Percentiles rank a stretch among this genome's conserved stretches.
Conservation (phyloP, 179 eudicot species). For the Carnegiea gigantea region DNA sequence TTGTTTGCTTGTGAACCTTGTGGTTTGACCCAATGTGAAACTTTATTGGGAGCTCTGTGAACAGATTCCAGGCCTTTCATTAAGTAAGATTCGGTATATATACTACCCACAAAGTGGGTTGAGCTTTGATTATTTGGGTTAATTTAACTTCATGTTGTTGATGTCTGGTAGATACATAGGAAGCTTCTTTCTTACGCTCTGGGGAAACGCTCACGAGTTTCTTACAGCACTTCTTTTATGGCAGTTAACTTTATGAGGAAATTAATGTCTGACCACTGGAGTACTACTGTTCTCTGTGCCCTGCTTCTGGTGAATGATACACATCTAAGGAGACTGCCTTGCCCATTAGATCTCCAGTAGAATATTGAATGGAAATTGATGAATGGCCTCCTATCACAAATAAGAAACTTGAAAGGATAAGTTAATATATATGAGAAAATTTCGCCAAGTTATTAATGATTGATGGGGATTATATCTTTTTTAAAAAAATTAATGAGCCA, state of each 20-base stretch:
- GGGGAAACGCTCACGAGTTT: background rate
- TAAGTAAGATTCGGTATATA: background rate
- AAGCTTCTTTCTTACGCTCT: background rate
- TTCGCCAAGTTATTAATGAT: background rate
- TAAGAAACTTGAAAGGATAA: background rate
- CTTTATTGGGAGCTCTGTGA: background rate
- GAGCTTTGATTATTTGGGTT: background rate
- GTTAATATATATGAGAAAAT: background rate
- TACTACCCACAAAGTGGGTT: no score
- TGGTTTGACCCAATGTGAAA: background rate
- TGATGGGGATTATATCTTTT: background rate
- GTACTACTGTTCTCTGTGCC: no score
- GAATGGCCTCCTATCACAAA: slow-evolving; percentile 2
- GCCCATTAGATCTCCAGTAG: background rate
- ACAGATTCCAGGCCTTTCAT: background rate
- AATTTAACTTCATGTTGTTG: background rate
- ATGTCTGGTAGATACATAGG: background rate
- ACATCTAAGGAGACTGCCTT: background rate
- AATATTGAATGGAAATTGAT: background rate
- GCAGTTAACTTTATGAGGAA: background rate
- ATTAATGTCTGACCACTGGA: no score
- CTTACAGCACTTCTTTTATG: background rate
- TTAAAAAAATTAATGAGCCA: background rate
- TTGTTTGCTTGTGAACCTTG: background rate
- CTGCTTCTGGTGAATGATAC: no score